Conservation (phyloP, 1,284 basidiomycete genomes). For the Coniophora puteana region DNA sequence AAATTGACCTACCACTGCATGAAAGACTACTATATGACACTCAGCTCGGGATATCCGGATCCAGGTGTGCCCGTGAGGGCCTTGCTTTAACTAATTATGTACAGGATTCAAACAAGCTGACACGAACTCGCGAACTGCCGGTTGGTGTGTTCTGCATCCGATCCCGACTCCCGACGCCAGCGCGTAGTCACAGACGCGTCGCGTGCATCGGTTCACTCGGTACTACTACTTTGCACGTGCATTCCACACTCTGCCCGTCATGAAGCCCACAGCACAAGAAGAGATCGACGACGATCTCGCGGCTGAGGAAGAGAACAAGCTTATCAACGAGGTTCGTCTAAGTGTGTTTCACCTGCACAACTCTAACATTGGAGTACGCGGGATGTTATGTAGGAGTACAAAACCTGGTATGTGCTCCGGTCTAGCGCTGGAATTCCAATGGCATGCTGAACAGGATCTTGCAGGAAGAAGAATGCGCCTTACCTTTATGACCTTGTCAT, state of each 20-base stretch:
- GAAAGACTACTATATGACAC: no score
- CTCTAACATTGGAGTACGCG: constrained; percentile 11
- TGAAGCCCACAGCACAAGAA: constrained; percentile 58
- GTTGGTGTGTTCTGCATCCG: not conserved
- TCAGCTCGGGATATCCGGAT: no score
- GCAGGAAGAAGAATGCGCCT: constrained; percentile 95
- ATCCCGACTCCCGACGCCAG: not conserved
- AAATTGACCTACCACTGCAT: no score
- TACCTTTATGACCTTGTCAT: constrained; percentile 98
- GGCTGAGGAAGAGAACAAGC: constrained; percentile 85
- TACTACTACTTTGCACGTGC: not conserved
- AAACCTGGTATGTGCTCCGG: constrained; percentile 59
- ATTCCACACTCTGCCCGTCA: constrained; percentile 14
- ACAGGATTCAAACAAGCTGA: no score
- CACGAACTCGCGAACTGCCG: not conserved
- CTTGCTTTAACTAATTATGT: no score
- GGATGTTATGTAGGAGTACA: constrained; percentile 61
- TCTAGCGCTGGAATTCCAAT: constrained; percentile 1
- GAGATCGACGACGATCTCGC: constrained; percentile 79
- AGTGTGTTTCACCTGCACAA: constrained; percentile 1
- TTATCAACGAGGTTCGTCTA: constrained; percentile 82
- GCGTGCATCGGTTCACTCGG: constrained; percentile 13
- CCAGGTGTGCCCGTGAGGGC: no score
- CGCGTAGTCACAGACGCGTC: constrained; percentile 14
- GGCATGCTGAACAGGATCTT: constrained; percentile 10